Percentiles rank a stretch among this genome's conserved stretches.
Evolutionary conservation across 495 filamentous ascomycete genomes (phyloP).

Genomic region (Penicillium crystallinum): DNA sequence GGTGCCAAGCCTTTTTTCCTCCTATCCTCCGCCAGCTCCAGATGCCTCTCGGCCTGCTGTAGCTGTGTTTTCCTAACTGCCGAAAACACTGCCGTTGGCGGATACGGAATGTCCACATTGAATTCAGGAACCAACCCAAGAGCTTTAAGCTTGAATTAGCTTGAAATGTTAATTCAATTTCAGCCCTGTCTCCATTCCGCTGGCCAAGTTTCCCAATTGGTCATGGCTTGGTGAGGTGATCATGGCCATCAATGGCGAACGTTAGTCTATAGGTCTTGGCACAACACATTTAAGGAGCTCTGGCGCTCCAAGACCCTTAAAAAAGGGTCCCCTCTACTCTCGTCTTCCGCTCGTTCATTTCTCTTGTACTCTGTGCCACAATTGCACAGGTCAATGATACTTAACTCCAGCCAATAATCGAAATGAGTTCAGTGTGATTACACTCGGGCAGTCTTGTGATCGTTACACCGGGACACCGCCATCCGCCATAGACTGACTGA

Average conservation of each 20-base stretch:
- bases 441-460: background rate
- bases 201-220: conserved; percentile 6
- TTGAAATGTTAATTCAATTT: conserved; percentile 14
- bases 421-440: too few relatives aligned
- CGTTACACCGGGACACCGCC: background rate
- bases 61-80: conserved; percentile 5
- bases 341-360: background rate
- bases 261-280: conserved; percentile 29
- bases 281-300: conserved; percentile 18
- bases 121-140: background rate
- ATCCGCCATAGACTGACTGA: background rate
- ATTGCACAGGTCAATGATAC: background rate
- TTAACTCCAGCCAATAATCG: too few relatives aligned
- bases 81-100: conserved; percentile 11
- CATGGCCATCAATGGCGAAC: conserved; percentile 32
- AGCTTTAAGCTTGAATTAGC: conserved; percentile 23
- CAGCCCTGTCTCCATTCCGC: conserved; percentile 1
- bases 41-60: background rate
- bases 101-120: background rate
- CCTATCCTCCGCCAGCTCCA: conserved; percentile 10
- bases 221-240: conserved; percentile 34
- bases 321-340: background rate
- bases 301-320: background rate
- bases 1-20: conserved; percentile 17
- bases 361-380: background rate